Conservation (phyloP, 2,329 filamentous ascomycete species). For the Ophiostoma piceae region DNA sequence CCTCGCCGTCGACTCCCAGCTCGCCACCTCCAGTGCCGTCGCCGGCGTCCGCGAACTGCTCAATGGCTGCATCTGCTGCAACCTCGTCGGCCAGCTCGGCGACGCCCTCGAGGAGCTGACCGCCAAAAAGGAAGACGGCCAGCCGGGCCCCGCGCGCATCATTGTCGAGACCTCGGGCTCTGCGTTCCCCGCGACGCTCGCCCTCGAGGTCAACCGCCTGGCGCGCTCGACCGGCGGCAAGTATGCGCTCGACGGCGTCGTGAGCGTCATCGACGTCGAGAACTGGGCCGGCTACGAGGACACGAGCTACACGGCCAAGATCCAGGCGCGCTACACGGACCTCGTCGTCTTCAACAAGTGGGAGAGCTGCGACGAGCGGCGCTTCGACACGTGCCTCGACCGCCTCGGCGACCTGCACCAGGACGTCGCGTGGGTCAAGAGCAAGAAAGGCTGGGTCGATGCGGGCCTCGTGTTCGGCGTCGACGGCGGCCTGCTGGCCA, state of each 20-base stretch:
- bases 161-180: slow-evolving; percentile 89
- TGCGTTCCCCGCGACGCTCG: slow-evolving; percentile 81
- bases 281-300: slow-evolving; percentile 94
- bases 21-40: slow-evolving; percentile 76
- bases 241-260: slow-evolving; percentile 79
- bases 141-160: slow-evolving; percentile 66
- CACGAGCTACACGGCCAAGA: slow-evolving; percentile 78
- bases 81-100: slow-evolving; percentile 85
- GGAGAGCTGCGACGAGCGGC: slow-evolving; percentile 68
- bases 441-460: slow-evolving; percentile 70
- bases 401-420: slow-evolving; percentile 74
- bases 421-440: slow-evolving; percentile 79
- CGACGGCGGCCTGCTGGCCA: slow-evolving; percentile 62
- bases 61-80: slow-evolving; percentile 98
- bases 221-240: slow-evolving; percentile 59
- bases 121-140: slow-evolving; percentile 33
- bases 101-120: slow-evolving; percentile 73
- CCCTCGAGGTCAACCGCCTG: slow-evolving; percentile 82
- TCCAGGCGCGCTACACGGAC: slow-evolving; percentile 87
- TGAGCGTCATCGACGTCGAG: slow-evolving; percentile 88
- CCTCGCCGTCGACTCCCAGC: slow-evolving; percentile 84
- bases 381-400: slow-evolving; percentile 73
- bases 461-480: slow-evolving; percentile 80
- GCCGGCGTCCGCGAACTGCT: slow-evolving; percentile 88
- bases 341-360: slow-evolving; percentile 91